These are phyloP conservation scores for Phoma herbarum DNA, from an alignment of 2,329 filamentous ascomycete species.

Conservation along the genomic window DNA sequence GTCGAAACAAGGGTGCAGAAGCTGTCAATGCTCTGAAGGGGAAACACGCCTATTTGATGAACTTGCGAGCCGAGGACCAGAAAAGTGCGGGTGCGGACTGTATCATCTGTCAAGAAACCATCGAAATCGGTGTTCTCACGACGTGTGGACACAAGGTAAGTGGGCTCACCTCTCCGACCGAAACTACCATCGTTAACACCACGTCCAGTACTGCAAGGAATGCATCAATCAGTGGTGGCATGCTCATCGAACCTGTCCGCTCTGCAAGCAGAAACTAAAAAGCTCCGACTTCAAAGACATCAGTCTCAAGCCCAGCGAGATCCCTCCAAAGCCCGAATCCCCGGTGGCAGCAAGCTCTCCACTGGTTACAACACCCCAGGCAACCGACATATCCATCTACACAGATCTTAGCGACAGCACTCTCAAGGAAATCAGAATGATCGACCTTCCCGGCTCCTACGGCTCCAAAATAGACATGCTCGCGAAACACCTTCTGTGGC, in stretches of 20 bases:
- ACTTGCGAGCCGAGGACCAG: constrained; percentile 68
- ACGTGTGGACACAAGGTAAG: constrained; percentile 76
- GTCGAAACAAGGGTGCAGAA: constrained; percentile 63
- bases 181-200: constrained; percentile 5
- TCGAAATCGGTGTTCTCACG: constrained; percentile 82
- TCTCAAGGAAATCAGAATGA: constrained; percentile 80
- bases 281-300: constrained; percentile 82
- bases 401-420: constrained; percentile 75
- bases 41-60: constrained; percentile 78
- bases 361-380: constrained; percentile 38
- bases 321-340: constrained; percentile 71
- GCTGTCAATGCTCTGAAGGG: constrained; percentile 71
- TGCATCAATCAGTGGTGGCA: constrained; percentile 84
- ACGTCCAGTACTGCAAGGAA: constrained; percentile 79
- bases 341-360: constrained; percentile 28
- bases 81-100: constrained; percentile 70
- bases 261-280: constrained; percentile 78
- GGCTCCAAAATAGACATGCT: constrained; percentile 88
- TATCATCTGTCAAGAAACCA: constrained; percentile 82
- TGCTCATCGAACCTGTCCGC: constrained; percentile 77
- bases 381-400: constrained; percentile 69
- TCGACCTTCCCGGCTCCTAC: constrained; percentile 78
- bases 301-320: constrained; percentile 77
- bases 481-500: constrained; percentile 79
- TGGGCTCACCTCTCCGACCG: too few species aligned